Conservation (phyloP, 2,329 filamentous ascomycete genomes). For the Mollisia scopiformis region DNA sequence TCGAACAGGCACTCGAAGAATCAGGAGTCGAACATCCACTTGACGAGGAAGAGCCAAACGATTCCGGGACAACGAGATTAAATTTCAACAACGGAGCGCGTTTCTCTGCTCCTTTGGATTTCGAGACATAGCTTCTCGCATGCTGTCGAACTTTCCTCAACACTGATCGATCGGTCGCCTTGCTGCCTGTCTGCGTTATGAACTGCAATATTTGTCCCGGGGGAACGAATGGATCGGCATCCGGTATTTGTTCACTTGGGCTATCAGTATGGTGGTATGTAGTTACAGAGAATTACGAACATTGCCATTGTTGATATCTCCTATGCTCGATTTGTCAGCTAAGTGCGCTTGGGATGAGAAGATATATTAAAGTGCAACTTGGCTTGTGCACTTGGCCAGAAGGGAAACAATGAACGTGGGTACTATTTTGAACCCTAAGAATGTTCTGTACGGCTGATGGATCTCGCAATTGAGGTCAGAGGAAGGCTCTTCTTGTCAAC, state of each 20-base stretch:
- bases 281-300: too few relatives aligned
- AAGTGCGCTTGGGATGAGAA: too few relatives aligned
- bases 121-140: conserved; percentile 6
- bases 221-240: not conserved
- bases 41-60: not conserved
- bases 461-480: not conserved
- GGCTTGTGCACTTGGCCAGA: too few relatives aligned
- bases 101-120: not conserved
- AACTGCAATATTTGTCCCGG: conserved; percentile 1
- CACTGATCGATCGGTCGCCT: not conserved
- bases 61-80: conserved; percentile 2
- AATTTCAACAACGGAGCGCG: not conserved
- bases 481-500: not conserved
- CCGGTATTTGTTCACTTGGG: not conserved
- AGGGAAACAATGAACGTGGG: not conserved
- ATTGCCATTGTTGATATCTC: not conserved
- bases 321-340: too few relatives aligned
- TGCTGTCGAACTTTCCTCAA: conserved; percentile 10
- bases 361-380: not conserved
- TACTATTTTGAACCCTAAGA: not conserved
- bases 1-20: not conserved
- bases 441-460: too few relatives aligned
- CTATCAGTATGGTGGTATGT: too few relatives aligned
- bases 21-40: not conserved
- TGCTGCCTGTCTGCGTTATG: conserved; percentile 5